Conservation (phyloP, 345 rosid species). For the Ceriops decandra region DNA sequence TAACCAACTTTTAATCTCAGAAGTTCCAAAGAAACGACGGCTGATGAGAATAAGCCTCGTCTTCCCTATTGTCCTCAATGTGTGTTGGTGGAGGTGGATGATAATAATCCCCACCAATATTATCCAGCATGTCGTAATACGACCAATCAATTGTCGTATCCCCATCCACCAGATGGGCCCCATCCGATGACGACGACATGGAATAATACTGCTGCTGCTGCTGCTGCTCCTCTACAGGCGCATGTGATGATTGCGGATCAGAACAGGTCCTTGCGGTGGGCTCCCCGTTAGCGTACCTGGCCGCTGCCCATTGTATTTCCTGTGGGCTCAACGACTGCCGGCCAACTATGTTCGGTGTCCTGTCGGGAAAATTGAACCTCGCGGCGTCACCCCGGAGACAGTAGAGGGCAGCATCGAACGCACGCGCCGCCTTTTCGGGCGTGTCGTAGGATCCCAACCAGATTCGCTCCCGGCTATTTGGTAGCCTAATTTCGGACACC, state of each 20-base stretch:
- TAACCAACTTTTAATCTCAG: conserved; percentile 1
- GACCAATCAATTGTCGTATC: conserved; percentile 44
- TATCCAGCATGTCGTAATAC: conserved; percentile 28
- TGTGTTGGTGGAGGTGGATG: neutral
- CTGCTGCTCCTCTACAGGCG: neutral
- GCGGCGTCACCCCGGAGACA: conserved; percentile 67
- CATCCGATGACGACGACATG: conserved; percentile 19
- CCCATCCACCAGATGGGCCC: conserved; percentile 4
- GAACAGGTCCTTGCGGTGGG: neutral
- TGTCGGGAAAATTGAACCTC: conserved; percentile 60
- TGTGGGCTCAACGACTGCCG: conserved; percentile 40
- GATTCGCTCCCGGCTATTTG: conserved; percentile 81
- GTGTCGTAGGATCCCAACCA: conserved; percentile 84
- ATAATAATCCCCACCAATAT: conserved; percentile 10
- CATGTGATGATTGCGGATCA: neutral
- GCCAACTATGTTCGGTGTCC: conserved; percentile 46
- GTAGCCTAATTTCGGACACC: conserved; percentile 92
- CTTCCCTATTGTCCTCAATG: conserved; percentile 12
- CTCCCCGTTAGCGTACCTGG: conserved; percentile 45
- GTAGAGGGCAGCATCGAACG: conserved; percentile 79
- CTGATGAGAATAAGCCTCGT: conserved; percentile 14
- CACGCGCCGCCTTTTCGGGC: conserved; percentile 85
- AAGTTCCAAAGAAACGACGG: conserved; percentile 61
- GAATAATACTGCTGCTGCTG: neutral
- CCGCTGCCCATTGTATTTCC: conserved; percentile 59